Evolutionary conservation across 2,329 filamentous ascomycete species (phyloP), one percentile per base, ranked within the genome.

Genomic region (Tetracladium maxilliforme): DNA sequence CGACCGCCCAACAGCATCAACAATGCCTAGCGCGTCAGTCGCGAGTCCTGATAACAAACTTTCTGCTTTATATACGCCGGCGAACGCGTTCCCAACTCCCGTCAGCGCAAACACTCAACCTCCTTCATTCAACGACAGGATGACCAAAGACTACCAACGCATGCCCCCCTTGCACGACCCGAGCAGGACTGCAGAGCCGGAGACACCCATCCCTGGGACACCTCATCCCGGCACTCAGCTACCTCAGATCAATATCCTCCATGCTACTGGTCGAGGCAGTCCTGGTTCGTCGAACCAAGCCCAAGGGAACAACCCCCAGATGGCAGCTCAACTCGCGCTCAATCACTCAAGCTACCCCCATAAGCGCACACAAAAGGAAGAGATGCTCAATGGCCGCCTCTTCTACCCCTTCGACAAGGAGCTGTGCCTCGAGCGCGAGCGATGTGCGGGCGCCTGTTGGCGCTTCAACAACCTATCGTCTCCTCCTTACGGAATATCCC

Each of bases 401-500:
- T 95, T 83, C 49, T 74, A 73, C 32, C 80, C 81, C 6, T 86
- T 77, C 34, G 73, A 82, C 43, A 67, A 72, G 31, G 75, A 83
- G 40, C 64, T 98, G 5, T 65, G 80, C 10, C 63, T 80, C 12
- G 86, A 94, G 41, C 76, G 87, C n/a, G 74, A 90, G 43, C 67
- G 76, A 27, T 95, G 87, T 52, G 77, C 72, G 33, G 66, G 70
- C 9, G 82, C 82, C 5, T 73, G 87, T 39, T 86, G 77, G 66
- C 64, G 74, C 25, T 94, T 90, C 55, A 94, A 94, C 51, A 82
- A 78, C 46, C 76, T 79, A 11, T 75, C 70, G 16, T 83, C 83
- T 38, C 76, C 80, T 3, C 69, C 71, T 27, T 68, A 72, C 19
- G 77, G 76, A 5, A 68, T 86, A 6, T 80, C 75, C 15, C 56